Evolutionary conservation across 805 yeast genomes (phyloP).

Genomic region (Suhomyces kilbournensis): DNA sequence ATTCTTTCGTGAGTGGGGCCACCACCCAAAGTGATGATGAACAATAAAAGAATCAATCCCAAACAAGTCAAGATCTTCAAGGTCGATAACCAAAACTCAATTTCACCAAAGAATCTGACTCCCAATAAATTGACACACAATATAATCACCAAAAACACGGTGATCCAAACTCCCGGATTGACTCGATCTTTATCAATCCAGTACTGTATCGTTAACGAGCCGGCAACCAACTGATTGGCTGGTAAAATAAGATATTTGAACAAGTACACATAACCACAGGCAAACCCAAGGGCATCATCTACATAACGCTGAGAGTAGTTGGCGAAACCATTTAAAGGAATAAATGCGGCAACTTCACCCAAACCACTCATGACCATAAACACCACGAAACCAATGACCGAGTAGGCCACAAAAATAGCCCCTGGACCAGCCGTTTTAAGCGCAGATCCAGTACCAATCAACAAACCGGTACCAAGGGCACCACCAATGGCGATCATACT

Average conservation of each 20-base stretch:
- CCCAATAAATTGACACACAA: constrained; percentile 44
- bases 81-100: constrained; percentile 55
- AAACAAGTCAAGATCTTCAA: constrained; percentile 63
- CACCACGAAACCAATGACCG: constrained; percentile 68
- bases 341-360: constrained; percentile 67
- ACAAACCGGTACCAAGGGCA: constrained; percentile 76
- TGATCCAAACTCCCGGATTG: constrained; percentile 59
- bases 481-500: constrained; percentile 82
- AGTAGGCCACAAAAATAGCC: constrained; percentile 60
- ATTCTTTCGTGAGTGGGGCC: constrained; percentile 70
- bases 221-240: constrained; percentile 66
- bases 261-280: constrained; percentile 64
- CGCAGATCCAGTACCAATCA: constrained; percentile 74
- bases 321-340: constrained; percentile 67
- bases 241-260: constrained; percentile 53
- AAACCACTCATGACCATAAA: constrained; percentile 65
- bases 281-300: constrained; percentile 66
- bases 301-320: constrained; percentile 63
- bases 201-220: constrained; percentile 50
- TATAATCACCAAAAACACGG: constrained; percentile 45
- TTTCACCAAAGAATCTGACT: constrained; percentile 38
- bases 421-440: constrained; percentile 71
- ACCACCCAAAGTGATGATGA: constrained; percentile 73
- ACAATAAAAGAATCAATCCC: constrained; percentile 62
- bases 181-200: constrained; percentile 48